phyloP scores from a whole-genome alignment of 495 filamentous ascomycete species.

The Talaromyces trachyspermus region DNA sequence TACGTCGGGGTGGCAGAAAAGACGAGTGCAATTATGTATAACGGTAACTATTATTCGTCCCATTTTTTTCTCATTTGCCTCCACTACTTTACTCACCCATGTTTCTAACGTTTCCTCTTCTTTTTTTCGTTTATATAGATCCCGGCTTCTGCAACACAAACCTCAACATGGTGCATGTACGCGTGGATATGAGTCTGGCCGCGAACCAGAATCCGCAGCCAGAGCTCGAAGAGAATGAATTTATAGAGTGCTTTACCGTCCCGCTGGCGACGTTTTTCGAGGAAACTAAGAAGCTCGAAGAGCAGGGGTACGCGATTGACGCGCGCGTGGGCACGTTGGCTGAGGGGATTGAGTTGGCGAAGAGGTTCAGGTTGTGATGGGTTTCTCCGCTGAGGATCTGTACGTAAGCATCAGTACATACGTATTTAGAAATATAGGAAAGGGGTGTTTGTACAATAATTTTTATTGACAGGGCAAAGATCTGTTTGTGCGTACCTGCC shows the following conservation, averaged over 20 bases:
- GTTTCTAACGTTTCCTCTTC: too few relatives aligned
- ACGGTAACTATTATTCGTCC: slow-evolving; percentile 46
- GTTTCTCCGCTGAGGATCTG: too few relatives aligned
- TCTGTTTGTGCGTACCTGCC: too few relatives aligned
- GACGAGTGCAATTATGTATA: slow-evolving; percentile 75
- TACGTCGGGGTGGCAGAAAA: slow-evolving; percentile 66
- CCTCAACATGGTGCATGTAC: slow-evolving; percentile 73
- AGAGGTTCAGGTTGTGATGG: slow-evolving; percentile 45
- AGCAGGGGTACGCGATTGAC: slow-evolving; percentile 75
- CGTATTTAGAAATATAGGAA: too few relatives aligned
- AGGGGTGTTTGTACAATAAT: too few relatives aligned
- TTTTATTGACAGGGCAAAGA: too few relatives aligned
- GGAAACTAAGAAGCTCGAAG: slow-evolving; percentile 61
- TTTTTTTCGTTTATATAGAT: slow-evolving; percentile 37
- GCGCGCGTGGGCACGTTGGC: slow-evolving; percentile 77
- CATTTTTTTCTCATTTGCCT: not conserved
- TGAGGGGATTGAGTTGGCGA: slow-evolving; percentile 77
- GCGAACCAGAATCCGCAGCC: slow-evolving; percentile 66
- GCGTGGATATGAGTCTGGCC: slow-evolving; percentile 63
- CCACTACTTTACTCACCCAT: not conserved
- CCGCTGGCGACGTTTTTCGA: slow-evolving; percentile 58
- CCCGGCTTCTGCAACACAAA: slow-evolving; percentile 87
- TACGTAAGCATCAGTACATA: too few relatives aligned
- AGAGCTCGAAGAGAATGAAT: slow-evolving; percentile 79
- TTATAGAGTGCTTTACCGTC: slow-evolving; percentile 78